Evolutionary conservation across 257 asterid genomes (phyloP).

Genomic region (Penstemon newberryi): DNA sequence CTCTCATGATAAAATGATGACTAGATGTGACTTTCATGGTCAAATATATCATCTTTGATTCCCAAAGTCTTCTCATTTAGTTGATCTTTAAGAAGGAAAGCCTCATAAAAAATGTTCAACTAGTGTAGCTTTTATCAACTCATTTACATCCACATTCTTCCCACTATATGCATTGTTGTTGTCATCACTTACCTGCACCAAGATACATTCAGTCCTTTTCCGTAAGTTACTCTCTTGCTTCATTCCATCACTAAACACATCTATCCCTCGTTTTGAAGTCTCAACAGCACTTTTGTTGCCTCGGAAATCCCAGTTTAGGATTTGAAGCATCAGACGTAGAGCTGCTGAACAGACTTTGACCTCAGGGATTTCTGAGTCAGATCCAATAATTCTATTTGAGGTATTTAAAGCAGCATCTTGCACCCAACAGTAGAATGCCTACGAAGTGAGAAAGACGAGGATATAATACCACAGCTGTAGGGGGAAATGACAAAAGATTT

Average conservation of each 20-base stretch:
- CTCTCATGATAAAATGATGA: slow-evolving; percentile 16
- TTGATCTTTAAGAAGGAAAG: background rate
- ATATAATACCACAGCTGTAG: slow-evolving; percentile 18
- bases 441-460: slow-evolving; percentile 25
- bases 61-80: slow-evolving; percentile 1
- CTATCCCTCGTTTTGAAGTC: slow-evolving; percentile 54
- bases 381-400: slow-evolving; percentile 62
- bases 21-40: slow-evolving; percentile 7
- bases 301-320: slow-evolving; percentile 89
- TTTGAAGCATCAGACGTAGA: slow-evolving; percentile 81
- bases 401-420: slow-evolving; percentile 77
- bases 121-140: slow-evolving; percentile 17
- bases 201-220: slow-evolving; percentile 64
- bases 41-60: slow-evolving; percentile 13
- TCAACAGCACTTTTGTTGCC: slow-evolving; percentile 40
- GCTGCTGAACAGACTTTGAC: slow-evolving; percentile 78
- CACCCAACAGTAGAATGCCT: slow-evolving; percentile 86
- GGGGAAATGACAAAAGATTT: slow-evolving; percentile 27
- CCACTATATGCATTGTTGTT: slow-evolving; percentile 15
- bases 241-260: slow-evolving; percentile 47
- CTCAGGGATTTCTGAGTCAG: slow-evolving; percentile 72
- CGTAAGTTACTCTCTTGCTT: slow-evolving; percentile 49
- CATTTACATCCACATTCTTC: slow-evolving; percentile 7
- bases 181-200: slow-evolving; percentile 69
- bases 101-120: background rate